Conservation (phyloP, 2,329 filamentous ascomycete species). For the Zymoseptoria crescenta region DNA sequence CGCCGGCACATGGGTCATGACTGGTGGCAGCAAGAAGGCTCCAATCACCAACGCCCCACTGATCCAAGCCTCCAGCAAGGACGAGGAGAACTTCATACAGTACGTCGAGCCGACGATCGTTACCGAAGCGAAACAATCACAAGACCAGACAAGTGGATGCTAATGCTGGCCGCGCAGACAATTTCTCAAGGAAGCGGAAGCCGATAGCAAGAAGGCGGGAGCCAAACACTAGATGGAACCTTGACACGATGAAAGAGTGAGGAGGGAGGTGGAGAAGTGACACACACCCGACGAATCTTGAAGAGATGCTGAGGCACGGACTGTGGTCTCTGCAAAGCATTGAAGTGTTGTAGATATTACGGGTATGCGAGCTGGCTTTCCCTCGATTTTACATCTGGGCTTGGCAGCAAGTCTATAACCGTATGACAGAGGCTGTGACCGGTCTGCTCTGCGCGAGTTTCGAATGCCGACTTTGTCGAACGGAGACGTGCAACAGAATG, state of each 20-base stretch:
- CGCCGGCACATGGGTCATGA: slow-evolving; percentile 37
- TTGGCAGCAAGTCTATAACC: not conserved
- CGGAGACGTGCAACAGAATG: not conserved
- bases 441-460: not conserved
- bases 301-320: not conserved
- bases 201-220: slow-evolving; percentile 10
- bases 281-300: not conserved
- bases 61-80: slow-evolving; percentile 58
- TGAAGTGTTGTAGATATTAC: not conserved
- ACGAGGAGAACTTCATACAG: slow-evolving; percentile 63
- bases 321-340: not conserved
- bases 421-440: not conserved
- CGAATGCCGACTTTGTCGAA: not conserved
- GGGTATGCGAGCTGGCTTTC: not conserved
- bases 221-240: slow-evolving; percentile 7
- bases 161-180: slow-evolving; percentile 8
- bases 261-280: not conserved
- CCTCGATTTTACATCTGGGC: not conserved
- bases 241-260: not conserved
- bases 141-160: not conserved
- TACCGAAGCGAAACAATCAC: not conserved
- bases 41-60: slow-evolving; percentile 45
- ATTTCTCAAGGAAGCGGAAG: slow-evolving; percentile 18
- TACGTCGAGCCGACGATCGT: slow-evolving; percentile 34
- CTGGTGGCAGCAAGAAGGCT: slow-evolving; percentile 41